These are phyloP conservation scores for Hypoxylon sp. DNA, from an alignment of 2,329 filamentous ascomycete species.

Conservation along the genomic window DNA sequence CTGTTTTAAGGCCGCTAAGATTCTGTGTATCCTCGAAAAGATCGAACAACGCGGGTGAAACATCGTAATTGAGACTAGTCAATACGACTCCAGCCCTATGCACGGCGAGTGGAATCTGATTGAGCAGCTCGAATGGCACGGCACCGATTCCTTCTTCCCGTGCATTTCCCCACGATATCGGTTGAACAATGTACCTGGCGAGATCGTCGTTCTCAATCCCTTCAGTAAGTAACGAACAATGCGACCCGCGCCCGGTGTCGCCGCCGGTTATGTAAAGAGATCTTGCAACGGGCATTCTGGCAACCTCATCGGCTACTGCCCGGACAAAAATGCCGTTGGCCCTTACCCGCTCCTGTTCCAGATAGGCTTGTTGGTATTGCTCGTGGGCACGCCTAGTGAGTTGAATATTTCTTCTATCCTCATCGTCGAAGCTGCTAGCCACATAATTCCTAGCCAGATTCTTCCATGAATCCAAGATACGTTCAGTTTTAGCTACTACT, in stretches of 20 bases:
- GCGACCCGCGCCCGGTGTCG: background rate
- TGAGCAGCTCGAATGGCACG: conserved; percentile 2
- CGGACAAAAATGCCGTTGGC: conserved; percentile 17
- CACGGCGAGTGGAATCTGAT: conserved; percentile 21
- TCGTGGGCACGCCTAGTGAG: conserved; percentile 4
- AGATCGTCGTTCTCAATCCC: background rate
- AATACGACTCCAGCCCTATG: conserved; percentile 19
- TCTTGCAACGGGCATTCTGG: conserved; percentile 18
- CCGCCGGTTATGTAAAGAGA: conserved; percentile 8
- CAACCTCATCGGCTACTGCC: conserved; percentile 18
- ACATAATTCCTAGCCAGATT: background rate
- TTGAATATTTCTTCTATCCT: conserved; percentile 3
- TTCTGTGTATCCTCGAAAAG: background rate
- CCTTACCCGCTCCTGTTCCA: conserved; percentile 15
- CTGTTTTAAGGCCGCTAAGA: background rate
- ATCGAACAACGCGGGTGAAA: too few relatives aligned
- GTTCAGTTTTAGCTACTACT: background rate
- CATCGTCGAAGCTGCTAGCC: background rate
- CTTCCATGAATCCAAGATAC: background rate
- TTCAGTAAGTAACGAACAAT: background rate
- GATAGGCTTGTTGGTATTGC: conserved; percentile 7
- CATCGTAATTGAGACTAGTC: background rate
- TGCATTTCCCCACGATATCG: conserved; percentile 1
- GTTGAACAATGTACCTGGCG: background rate
- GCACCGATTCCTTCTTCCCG: background rate